Conservation (phyloP, 2,329 filamentous ascomycete species). For the Fusarium nurragi region DNA sequence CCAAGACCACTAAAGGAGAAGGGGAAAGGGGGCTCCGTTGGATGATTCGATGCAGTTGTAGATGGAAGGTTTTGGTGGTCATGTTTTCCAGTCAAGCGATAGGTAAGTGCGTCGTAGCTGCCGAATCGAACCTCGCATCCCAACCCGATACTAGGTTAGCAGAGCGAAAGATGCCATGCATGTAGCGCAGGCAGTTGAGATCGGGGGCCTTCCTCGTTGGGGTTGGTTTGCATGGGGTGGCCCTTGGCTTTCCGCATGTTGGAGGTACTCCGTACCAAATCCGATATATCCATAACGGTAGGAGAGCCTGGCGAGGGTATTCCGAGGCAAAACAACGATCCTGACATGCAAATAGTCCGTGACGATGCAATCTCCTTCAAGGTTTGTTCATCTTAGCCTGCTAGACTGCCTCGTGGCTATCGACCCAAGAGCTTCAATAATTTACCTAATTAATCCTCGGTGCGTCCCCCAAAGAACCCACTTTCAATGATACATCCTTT, state of each 20-base stretch:
- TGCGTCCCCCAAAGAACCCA: conserved; percentile 15
- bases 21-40: conserved; percentile 2
- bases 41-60: conserved; percentile 22
- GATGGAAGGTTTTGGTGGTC: conserved; percentile 20
- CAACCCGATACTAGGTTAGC: conserved; percentile 4
- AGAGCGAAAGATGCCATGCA: conserved; percentile 24
- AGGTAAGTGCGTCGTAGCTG: conserved; percentile 8
- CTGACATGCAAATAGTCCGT: neutral
- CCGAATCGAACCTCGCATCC: conserved; percentile 1
- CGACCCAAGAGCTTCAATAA: neutral
- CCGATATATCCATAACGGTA: conserved; percentile 3
- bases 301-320: neutral
- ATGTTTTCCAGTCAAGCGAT: conserved; percentile 4
- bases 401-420: conserved; percentile 15
- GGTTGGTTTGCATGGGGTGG: conserved; percentile 11
- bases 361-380: conserved; percentile 3
- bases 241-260: conserved; percentile 6
- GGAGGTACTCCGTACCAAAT: neutral
- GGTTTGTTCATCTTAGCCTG: neutral
- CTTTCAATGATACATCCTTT: conserved; percentile 22
- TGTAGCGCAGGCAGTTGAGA: conserved; percentile 27
- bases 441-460: neutral
- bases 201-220: conserved; percentile 25
- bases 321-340: conserved; percentile 21
- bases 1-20: conserved; percentile 5